Evolutionary conservation across 371 early-diverging fungal genomes (phyloP), one percentile per base, ranked within the genome.

Genomic region (Mortierella polycephala): DNA sequence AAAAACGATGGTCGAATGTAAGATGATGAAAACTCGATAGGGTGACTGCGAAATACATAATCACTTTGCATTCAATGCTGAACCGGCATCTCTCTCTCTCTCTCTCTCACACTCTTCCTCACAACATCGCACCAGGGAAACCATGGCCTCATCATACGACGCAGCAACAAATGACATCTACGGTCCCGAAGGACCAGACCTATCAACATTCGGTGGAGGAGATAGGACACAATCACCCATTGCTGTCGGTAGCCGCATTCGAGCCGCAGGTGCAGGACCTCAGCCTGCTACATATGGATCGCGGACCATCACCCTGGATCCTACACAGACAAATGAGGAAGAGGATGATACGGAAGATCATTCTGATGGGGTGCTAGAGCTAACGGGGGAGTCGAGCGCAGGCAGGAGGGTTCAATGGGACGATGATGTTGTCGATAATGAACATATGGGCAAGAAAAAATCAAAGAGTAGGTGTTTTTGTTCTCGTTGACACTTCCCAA

Each of bases 401-500:
- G 67, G 83, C 65, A 64, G 85, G 20, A 83, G 84, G 12, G 91
- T 96, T 60, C 90, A 88, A 57, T 96, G 96, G 96, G 92, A 90
- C 55, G 91, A 89, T 42, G 87, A 82, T 54, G 95, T 95, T 0
- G 85, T 96, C 39, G 96, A 96, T 76, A 96, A 96, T 80, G 96
- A 96, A 76, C 87, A 90, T 40, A 75, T 95, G 85, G 85, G 87
- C 53, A 89, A 85, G 71, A 96, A 96, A 81, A 94, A 91, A 65
- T 90, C 92, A 56, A 96, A 96, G 74, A 87, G 94, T 94, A 83
- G 71, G 75, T 47, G 0, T 7, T 13, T 40, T 13, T 16, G 16
- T 12, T 60, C 16, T 13, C 18, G 39, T 58, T 30, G 12, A 14
- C 55, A 7, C 23, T 68, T 12, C 13, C 4, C 30, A 30, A 30